phyloP scores from a whole-genome alignment of 208 protist species.

The Wallacemonas sp. region DNA sequence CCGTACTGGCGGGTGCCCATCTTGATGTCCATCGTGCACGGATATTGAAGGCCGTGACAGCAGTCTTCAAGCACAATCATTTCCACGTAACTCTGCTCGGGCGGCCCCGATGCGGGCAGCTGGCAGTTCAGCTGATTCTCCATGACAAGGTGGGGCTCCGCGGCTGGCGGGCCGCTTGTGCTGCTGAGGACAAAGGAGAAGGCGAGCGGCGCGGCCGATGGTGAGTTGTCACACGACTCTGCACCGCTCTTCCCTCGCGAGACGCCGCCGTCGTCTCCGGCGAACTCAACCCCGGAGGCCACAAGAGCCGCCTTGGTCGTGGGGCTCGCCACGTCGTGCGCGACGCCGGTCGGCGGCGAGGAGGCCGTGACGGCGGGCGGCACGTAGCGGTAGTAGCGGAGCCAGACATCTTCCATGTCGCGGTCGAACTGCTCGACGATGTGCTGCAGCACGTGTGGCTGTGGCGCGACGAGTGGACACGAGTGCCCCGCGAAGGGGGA shows the following conservation, averaged over 20 bases:
- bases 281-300: too few species aligned
- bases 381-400: conserved; percentile 6
- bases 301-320: not conserved
- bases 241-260: not conserved
- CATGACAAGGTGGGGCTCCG: conserved; percentile 1
- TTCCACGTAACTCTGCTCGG: conserved; percentile 12
- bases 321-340: not conserved
- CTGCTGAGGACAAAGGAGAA: conserved; percentile 5
- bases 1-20: conserved; percentile 46
- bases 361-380: not conserved
- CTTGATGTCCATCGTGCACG: conserved; percentile 44
- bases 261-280: not conserved
- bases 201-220: not conserved
- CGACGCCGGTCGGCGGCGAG: not conserved
- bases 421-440: conserved; percentile 9
- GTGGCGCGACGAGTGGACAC: not conserved
- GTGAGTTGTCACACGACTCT: not conserved
- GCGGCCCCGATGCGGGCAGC: not conserved
- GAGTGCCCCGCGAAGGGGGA: not conserved
- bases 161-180: not conserved
- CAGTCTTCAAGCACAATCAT: conserved; percentile 47
- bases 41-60: conserved; percentile 27
- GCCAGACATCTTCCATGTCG: conserved; percentile 6
- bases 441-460: not conserved
- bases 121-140: conserved; percentile 1